Evolutionary conservation across 2,329 filamentous ascomycete species (phyloP).

Genomic region (Talaromyces albobiverticillius): DNA sequence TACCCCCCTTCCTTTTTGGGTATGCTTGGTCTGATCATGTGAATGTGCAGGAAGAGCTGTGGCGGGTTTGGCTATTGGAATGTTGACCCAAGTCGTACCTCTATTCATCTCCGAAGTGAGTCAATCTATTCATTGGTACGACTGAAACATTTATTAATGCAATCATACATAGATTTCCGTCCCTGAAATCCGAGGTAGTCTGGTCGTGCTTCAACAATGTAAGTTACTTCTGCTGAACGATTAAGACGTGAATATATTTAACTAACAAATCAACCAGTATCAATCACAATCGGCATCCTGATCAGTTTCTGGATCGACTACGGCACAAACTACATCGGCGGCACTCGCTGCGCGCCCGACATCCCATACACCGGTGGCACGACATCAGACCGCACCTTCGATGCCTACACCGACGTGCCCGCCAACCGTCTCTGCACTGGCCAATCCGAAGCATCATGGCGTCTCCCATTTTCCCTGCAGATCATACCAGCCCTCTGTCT

Average conservation of each 20-base stretch:
- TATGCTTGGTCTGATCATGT: background rate
- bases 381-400: slow-evolving; percentile 36
- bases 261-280: slow-evolving; percentile 39
- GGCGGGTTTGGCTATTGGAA: slow-evolving; percentile 44
- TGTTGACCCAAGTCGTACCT: slow-evolving; percentile 48
- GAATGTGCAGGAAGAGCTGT: slow-evolving; percentile 37
- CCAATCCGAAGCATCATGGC: slow-evolving; percentile 49
- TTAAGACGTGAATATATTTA: no score
- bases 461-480: slow-evolving; percentile 48
- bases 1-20: no score
- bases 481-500: slow-evolving; percentile 40
- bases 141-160: no score
- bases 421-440: slow-evolving; percentile 44
- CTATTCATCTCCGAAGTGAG: slow-evolving; percentile 53
- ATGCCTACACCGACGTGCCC: slow-evolving; percentile 40
- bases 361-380: slow-evolving; percentile 48
- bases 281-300: slow-evolving; percentile 37
- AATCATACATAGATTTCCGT: slow-evolving; percentile 48
- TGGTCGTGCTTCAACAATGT: slow-evolving; percentile 40
- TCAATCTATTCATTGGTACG: background rate
- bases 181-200: slow-evolving; percentile 35
- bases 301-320: slow-evolving; percentile 43
- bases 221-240: slow-evolving; percentile 4
- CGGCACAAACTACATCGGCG: slow-evolving; percentile 44
- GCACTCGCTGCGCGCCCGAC: slow-evolving; percentile 47